A percentile compares a stretch with the other conserved stretches of the same genome.
Conservation (phyloP, 1,284 basidiomycete species). For the Ganoderma multipileum region DNA sequence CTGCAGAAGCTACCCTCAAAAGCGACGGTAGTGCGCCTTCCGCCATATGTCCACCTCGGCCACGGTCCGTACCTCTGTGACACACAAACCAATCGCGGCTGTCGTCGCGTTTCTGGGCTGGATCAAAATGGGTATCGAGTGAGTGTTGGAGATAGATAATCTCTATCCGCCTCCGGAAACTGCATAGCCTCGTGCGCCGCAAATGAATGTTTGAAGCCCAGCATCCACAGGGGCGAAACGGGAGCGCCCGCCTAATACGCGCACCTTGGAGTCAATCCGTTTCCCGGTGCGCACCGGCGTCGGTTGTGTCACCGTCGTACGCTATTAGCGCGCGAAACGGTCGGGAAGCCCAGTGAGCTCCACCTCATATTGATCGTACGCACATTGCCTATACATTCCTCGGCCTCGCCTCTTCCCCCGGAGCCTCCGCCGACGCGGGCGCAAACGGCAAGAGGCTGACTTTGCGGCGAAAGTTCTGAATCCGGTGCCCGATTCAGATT, state of each 20-base stretch:
- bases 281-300: not conserved
- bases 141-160: not conserved
- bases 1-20: conserved; percentile 22
- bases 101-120: not conserved
- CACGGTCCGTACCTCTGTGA: conserved; percentile 1
- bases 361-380: not conserved
- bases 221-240: not conserved
- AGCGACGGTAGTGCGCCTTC: conserved; percentile 26
- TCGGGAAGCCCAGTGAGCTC: not conserved
- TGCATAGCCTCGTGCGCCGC: not conserved
- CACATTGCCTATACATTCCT: not conserved
- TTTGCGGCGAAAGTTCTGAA: not conserved
- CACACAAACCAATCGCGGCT: not conserved
- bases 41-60: conserved; percentile 27
- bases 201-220: not conserved
- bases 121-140: not conserved
- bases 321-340: not conserved
- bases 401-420: not conserved
- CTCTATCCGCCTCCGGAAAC: not conserved
- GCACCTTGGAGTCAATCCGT: not conserved
- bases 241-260: not conserved
- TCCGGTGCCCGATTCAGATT: not conserved
- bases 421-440: not conserved
- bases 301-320: not conserved
- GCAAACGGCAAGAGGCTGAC: not conserved